Base-by-base conservation (phyloP, 129 eudicot species). In the Erigeron canadensis region DNA sequence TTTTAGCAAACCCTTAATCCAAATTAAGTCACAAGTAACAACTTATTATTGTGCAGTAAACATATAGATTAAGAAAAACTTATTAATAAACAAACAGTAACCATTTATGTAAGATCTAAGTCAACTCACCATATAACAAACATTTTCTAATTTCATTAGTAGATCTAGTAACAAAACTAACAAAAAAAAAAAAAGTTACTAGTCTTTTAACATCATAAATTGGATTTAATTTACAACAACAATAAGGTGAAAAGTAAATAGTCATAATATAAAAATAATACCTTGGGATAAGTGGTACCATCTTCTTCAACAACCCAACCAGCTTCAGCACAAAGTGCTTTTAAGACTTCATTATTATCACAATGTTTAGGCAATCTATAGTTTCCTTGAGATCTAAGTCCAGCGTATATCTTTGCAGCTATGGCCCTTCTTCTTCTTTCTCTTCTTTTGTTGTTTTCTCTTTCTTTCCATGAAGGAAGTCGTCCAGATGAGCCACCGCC, bases 261-360 rank as follows among this genome's bases (percentile, higher is more conserved):
- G 34, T 28, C 34, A 28, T 28, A 0, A 50, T 11, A 28, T 10
- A 60, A 48, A 8, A 54, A 22, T n/a, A 18, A 16, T 18, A 88
- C 98, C 98, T 89, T 88, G 66, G 96, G 88, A 66, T 92, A 89
- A 81, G 98, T 92, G 71, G 98, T 92, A 58, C 98, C 98, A 38
- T 92, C 98, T 41, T 89, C 96, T 72, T 89, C 96, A 43, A 92
- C 98, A 51, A 89, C 47, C 98, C 98, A 92, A 60, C 98, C 98
- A 74, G 98, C 98, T 73, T 88, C 95, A 18, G 81, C 71, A 68
- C 96, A 88, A 2, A 92, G 98, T 18, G 98, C 98, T 80, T 92
- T 92, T 21, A 92, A 53, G 10, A 92, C 98, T 77, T 92, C 98
- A 65, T 92, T 92, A 61, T 92, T 92, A 65, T 92, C 98, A 40